These are phyloP conservation scores for Aspergillus sp. DNA, from an alignment of 2,329 filamentous ascomycete genomes.

Conservation along the genomic window DNA sequence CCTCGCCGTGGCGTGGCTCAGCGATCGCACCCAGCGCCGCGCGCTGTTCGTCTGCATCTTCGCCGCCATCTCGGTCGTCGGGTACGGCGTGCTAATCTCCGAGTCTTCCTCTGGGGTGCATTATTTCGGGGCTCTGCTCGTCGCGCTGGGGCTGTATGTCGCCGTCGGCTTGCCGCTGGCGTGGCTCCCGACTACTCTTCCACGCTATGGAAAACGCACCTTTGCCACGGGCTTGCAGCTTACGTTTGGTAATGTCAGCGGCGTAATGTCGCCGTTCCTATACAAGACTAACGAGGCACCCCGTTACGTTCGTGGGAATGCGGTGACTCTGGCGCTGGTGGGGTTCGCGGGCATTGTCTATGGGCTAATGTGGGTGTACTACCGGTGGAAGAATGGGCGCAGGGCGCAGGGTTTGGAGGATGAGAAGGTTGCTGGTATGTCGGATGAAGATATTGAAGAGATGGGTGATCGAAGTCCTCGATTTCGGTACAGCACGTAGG, in stretches of 20 bases:
- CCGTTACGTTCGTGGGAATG: conserved; percentile 61
- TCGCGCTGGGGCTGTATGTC: conserved; percentile 69
- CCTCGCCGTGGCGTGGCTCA: conserved; percentile 63
- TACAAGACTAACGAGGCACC: conserved; percentile 49
- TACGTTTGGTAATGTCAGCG: conserved; percentile 66
- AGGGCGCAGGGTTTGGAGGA: conserved; percentile 37
- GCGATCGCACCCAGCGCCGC: conserved; percentile 65
- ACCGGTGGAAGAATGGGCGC: conserved; percentile 47
- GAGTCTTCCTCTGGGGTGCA: conserved; percentile 60
- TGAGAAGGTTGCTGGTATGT: conserved; percentile 36
- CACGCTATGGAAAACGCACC: conserved; percentile 72
- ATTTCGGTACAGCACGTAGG: conserved; percentile 36
- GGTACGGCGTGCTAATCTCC: conserved; percentile 67
- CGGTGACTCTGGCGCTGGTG: conserved; percentile 58
- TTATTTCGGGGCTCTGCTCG: conserved; percentile 75
- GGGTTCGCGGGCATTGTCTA: conserved; percentile 54
- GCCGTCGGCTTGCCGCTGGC: conserved; percentile 54
- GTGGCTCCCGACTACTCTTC: conserved; percentile 64
- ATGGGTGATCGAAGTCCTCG: conserved; percentile 43
- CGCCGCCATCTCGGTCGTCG: conserved; percentile 61
- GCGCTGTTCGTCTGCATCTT: conserved; percentile 64
- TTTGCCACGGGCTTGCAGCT: conserved; percentile 70
- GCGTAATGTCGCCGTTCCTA: conserved; percentile 69
- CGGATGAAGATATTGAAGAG: conserved; percentile 42
- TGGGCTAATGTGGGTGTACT: conserved; percentile 55